Evolutionary conservation across 495 filamentous ascomycete genomes (phyloP).

Genomic region (Tuber borchii): DNA sequence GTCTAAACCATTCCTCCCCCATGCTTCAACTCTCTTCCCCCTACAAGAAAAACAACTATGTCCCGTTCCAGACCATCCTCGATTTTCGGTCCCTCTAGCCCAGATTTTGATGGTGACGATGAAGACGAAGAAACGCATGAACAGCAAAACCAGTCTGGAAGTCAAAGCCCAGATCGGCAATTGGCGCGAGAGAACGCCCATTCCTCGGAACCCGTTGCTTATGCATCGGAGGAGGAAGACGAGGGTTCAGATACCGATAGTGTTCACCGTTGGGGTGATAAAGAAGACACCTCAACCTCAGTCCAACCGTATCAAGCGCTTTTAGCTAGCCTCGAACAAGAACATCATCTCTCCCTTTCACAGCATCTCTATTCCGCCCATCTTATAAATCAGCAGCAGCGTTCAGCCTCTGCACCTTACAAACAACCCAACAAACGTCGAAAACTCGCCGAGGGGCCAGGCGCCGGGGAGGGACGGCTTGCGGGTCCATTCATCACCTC

Average conservation of each 20-base stretch:
- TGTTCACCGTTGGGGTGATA: slow-evolving; percentile 15
- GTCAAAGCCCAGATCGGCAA: slow-evolving; percentile 10
- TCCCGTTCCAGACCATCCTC: background rate
- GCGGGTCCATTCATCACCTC: slow-evolving; percentile 21
- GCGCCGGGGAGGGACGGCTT: background rate
- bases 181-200: slow-evolving; percentile 13
- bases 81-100: background rate
- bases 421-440: slow-evolving; percentile 8
- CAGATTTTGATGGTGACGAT: background rate
- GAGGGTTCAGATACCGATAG: slow-evolving; percentile 9
- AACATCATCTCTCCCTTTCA: slow-evolving; percentile 22
- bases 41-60: background rate
- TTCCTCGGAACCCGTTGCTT: slow-evolving; percentile 6
- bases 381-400: slow-evolving; percentile 12
- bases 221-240: slow-evolving; percentile 3
- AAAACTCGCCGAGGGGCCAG: background rate
- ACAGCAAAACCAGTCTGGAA: background rate
- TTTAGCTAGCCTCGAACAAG: slow-evolving; percentile 17
- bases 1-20: background rate
- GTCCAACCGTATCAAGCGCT: slow-evolving; percentile 14
- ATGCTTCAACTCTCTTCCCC: background rate
- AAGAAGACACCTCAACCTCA: slow-evolving; percentile 15
- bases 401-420: background rate
- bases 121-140: background rate
- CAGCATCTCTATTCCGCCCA: slow-evolving; percentile 29